Base-by-base conservation (phyloP, 2,329 filamentous ascomycete genomes). In the Colletotrichum australisinense region DNA sequence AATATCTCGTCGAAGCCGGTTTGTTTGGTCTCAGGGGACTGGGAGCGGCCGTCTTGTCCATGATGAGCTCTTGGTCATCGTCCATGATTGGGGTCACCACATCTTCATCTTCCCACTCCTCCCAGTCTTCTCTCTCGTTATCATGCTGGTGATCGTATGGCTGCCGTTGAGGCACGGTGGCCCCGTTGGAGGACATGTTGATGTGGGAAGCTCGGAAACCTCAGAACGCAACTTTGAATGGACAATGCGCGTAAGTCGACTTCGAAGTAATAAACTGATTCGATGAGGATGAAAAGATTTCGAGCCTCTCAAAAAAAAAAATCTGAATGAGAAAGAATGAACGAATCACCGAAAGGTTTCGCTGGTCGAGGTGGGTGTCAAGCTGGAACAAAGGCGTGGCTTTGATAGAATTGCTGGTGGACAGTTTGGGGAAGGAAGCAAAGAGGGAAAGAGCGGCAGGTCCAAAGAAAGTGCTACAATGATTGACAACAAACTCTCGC, bases 41-140 rank as follows among this genome's bases (percentile, higher is more conserved):
- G 56, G 74, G 75, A 19, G 69, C 55, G 11, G 72, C 64, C 19
- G 67, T 56, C 53, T 69, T 70, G 55, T 71, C 64, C 8, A 67
- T 57, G 32, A 82, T 79, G 46, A 80, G 78, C 67, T 81, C 76
- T 68, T 83, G 82, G 69, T 85, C 82, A 46, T 78, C 80, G 26
- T 82, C 78, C 24, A 84, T 82, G 67, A 84, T 82, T 46, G 83
- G 83, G 12, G 85, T 85, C 26, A 83, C 67, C 35, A 81, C 80
- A 55, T 86, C 83, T 63, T 88, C 86, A 73, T 88, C 86, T 67
- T 87, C 85, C 87, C 87, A 89, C 32, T 88, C 86, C 72, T 89
- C 87, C 87, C 87, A 88, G 9, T 88, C 86, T 16, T 88, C 85
- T 62, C 76, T 79, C 53, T 73, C 76, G 16, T 32, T 11, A 6